These are phyloP conservation scores for Trichothecium roseum DNA, from an alignment of 2,329 filamentous ascomycete species.

Conservation along the genomic window DNA sequence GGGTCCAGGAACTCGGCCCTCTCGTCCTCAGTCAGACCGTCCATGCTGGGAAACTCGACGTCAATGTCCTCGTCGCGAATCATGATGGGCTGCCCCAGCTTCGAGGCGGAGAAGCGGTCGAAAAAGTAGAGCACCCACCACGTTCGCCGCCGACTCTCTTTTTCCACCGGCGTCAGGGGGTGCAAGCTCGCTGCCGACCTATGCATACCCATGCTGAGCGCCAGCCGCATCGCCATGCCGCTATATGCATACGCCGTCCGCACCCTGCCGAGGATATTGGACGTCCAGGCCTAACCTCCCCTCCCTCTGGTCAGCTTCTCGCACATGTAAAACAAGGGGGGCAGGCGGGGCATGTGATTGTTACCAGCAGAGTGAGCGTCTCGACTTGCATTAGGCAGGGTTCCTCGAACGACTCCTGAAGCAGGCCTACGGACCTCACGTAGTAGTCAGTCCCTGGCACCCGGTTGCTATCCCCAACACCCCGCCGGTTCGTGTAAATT, in stretches of 20 bases:
- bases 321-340: too few relatives aligned
- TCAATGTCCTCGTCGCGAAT: constrained; percentile 21
- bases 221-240: constrained; percentile 25
- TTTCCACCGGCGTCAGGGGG: constrained; percentile 11
- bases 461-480: constrained; percentile 13
- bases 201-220: constrained; percentile 30
- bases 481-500: constrained; percentile 28
- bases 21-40: constrained; percentile 15
- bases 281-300: constrained; percentile 18
- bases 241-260: constrained; percentile 20
- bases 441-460: constrained; percentile 34
- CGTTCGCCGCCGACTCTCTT: constrained; percentile 14
- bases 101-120: constrained; percentile 20
- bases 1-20: constrained; percentile 18
- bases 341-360: too few relatives aligned
- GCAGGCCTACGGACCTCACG: constrained; percentile 24
- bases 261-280: constrained; percentile 23
- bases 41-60: constrained; percentile 19
- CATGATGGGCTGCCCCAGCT: constrained; percentile 19
- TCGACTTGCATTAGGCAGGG: constrained; percentile 33
- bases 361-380: constrained; percentile 25
- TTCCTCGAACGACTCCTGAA: constrained; percentile 30
- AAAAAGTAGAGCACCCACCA: constrained; percentile 24
- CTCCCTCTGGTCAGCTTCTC: too few relatives aligned
- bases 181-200: constrained; percentile 15